Evolutionary conservation across 2,329 filamentous ascomycete species (phyloP).

Genomic region (Aspergillus brasiliensis): DNA sequence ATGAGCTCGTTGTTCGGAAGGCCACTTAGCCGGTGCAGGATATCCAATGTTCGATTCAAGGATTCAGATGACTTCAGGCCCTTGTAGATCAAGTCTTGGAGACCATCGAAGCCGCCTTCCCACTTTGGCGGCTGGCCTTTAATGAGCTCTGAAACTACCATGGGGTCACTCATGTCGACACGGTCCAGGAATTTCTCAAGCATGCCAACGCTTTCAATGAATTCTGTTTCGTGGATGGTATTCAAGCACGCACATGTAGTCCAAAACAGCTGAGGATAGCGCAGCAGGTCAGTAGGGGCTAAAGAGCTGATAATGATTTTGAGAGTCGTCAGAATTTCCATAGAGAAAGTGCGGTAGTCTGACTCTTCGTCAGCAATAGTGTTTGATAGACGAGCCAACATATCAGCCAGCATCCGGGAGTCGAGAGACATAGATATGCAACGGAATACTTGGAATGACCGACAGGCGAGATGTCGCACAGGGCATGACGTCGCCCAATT

Average conservation of each 20-base stretch:
- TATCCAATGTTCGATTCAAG: conserved; percentile 73
- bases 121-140: conserved; percentile 82
- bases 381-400: conserved; percentile 92
- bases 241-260: conserved; percentile 94
- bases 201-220: conserved; percentile 88
- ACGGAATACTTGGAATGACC: conserved; percentile 95
- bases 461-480: conserved; percentile 89
- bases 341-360: conserved; percentile 94
- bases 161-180: conserved; percentile 73
- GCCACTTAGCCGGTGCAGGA: conserved; percentile 75
- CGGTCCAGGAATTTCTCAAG: conserved; percentile 83
- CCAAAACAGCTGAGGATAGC: conserved; percentile 98
- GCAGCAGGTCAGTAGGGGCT: conserved; percentile 73
- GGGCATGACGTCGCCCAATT: conserved; percentile 97
- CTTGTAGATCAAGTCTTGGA: conserved; percentile 86
- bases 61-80: conserved; percentile 85
- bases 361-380: conserved; percentile 93
- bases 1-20: conserved; percentile 79
- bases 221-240: conserved; percentile 95
- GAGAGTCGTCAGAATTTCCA: conserved; percentile 94
- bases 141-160: conserved; percentile 69
- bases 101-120: conserved; percentile 85
- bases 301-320: conserved; percentile 88
- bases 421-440: conserved; percentile 90
- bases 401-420: conserved; percentile 92